A percentile compares a stretch with the other conserved stretches of the same genome.
These are phyloP conservation scores for Suhomyces bokatorum DNA, from an alignment of 1,139 yeast genomes.

Conservation along the genomic window DNA sequence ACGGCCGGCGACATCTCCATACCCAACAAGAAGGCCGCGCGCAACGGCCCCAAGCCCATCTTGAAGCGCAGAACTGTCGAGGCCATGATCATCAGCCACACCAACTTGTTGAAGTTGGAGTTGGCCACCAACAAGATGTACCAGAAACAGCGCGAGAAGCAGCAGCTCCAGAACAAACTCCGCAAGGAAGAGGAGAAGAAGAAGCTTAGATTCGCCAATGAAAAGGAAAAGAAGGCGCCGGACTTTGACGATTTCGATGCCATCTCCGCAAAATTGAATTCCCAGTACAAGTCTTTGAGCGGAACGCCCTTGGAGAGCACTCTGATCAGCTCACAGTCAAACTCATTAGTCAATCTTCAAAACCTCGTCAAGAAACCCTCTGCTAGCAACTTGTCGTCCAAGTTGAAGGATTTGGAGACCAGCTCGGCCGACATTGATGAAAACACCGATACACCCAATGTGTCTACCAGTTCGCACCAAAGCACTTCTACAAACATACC, in stretches of 20 bases:
- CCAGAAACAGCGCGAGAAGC: conserved; percentile 30
- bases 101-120: conserved; percentile 50
- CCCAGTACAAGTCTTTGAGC: conserved; percentile 44
- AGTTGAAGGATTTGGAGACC: not conserved
- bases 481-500: not conserved
- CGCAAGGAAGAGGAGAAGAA: conserved; percentile 13
- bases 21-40: conserved; percentile 26
- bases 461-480: not conserved
- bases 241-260: conserved; percentile 57
- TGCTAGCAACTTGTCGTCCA: conserved; percentile 8
- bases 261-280: conserved; percentile 58
- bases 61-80: conserved; percentile 78
- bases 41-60: conserved; percentile 62
- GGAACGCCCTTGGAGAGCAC: conserved; percentile 16
- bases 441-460: not conserved
- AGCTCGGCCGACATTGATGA: not conserved
- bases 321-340: conserved; percentile 20
- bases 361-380: conserved; percentile 14
- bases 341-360: conserved; percentile 19
- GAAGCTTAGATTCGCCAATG: not conserved
- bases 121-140: conserved; percentile 41
- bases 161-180: conserved; percentile 18
- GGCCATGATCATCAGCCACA: conserved; percentile 67
- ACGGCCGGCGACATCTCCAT: conserved; percentile 51
- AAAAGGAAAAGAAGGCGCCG: conserved; percentile 30